A percentile compares a stretch with the other conserved stretches of the same genome.
phyloP scores from a whole-genome alignment of 371 early-diverging fungal genomes.

The Apophysomyces elegans region DNA sequence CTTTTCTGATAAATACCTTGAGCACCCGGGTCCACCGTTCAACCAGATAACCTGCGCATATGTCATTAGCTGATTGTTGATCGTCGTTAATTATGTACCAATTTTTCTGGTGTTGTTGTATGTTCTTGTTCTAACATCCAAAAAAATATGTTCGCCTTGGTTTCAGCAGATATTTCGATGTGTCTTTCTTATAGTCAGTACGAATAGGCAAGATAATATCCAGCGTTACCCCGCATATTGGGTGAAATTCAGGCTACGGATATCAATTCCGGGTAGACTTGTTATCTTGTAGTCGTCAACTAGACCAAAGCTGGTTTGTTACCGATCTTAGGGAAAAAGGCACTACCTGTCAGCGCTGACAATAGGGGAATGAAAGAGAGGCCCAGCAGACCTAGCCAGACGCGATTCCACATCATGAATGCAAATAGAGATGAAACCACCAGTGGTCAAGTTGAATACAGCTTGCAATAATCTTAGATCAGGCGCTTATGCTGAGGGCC shows the following conservation, averaged over 20 bases:
- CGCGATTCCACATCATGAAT: slow-evolving; percentile 16
- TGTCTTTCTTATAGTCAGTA: slow-evolving; percentile 33
- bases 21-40: slow-evolving; percentile 77
- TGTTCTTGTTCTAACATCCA: slow-evolving; percentile 56
- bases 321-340: not conserved
- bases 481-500: not conserved
- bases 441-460: not conserved
- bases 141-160: slow-evolving; percentile 56
- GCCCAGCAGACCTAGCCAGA: slow-evolving; percentile 6
- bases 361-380: not conserved
- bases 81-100: slow-evolving; percentile 28
- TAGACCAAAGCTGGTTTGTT: slow-evolving; percentile 12
- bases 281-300: slow-evolving; percentile 63
- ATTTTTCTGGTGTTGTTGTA: slow-evolving; percentile 32
- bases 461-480: not conserved
- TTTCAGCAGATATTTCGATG: slow-evolving; percentile 43
- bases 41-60: slow-evolving; percentile 78
- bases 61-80: not conserved
- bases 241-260: slow-evolving; percentile 32
- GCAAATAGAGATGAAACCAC: not conserved
- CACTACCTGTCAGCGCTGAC: slow-evolving; percentile 25
- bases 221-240: slow-evolving; percentile 69
- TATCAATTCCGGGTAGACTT: slow-evolving; percentile 55
- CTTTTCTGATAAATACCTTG: slow-evolving; percentile 28
- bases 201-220: not conserved